These are phyloP conservation scores for Saccharomycopsis javanensis DNA, from an alignment of 805 yeast species.

Conservation along the genomic window DNA sequence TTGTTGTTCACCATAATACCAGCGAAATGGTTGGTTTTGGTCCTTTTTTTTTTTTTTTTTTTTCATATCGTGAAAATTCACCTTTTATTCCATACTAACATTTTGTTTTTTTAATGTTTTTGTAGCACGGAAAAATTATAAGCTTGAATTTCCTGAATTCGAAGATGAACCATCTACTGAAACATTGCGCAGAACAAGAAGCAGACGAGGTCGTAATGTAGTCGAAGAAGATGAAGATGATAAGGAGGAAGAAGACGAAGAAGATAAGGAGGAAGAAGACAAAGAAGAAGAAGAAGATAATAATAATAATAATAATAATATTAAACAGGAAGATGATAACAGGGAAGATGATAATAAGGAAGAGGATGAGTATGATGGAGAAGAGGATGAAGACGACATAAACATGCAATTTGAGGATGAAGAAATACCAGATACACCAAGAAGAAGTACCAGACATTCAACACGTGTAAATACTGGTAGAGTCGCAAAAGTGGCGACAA, in stretches of 20 bases:
- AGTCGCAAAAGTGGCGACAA: not conserved
- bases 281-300: constrained; percentile 10
- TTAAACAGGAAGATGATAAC: too few relatives aligned
- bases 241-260: not conserved
- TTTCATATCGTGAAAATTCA: too few relatives aligned
- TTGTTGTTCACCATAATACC: too few relatives aligned
- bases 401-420: constrained; percentile 24
- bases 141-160: not conserved
- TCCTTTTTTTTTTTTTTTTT: too few relatives aligned
- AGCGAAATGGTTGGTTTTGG: too few relatives aligned
- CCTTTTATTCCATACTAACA: not conserved
- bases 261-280: constrained; percentile 11
- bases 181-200: not conserved
- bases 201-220: not conserved
- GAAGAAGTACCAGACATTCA: not conserved
- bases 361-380: constrained; percentile 10
- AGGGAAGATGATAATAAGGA: constrained; percentile 8
- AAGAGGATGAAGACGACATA: constrained; percentile 20
- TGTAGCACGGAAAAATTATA: not conserved
- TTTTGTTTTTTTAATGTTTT: not conserved
- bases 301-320: too few relatives aligned
- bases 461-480: not conserved
- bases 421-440: not conserved
- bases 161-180: not conserved
- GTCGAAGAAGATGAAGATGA: not conserved